These are phyloP conservation scores for Tricladium varicosporioides DNA, from an alignment of 2,329 filamentous ascomycete genomes.

Conservation along the genomic window DNA sequence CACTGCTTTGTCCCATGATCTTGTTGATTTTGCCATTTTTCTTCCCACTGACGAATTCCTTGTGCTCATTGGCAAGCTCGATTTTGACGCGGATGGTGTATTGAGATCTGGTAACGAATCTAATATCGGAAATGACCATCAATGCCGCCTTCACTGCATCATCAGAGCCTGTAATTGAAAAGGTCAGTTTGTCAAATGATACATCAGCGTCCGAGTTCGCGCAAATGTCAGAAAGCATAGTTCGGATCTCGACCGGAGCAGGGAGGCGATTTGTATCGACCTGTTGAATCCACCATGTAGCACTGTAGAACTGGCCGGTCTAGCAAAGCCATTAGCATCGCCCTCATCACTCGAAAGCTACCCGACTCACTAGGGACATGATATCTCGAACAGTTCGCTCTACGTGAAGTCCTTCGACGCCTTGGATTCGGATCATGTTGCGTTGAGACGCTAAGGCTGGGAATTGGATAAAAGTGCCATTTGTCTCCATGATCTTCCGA, in stretches of 20 bases:
- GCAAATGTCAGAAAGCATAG: slow-evolving; percentile 94
- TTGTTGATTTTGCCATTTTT: slow-evolving; percentile 99
- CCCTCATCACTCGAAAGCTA: neutral
- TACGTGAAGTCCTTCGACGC: slow-evolving; percentile 87
- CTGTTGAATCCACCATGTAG: slow-evolving; percentile 90
- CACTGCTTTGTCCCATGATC: slow-evolving; percentile 99
- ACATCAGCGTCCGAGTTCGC: slow-evolving; percentile 95
- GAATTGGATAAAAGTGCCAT: slow-evolving; percentile 92
- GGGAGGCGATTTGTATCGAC: slow-evolving; percentile 63
- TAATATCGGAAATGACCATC: slow-evolving; percentile 87
- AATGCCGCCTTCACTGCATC: slow-evolving; percentile 96
- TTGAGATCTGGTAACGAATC: slow-evolving; percentile 80
- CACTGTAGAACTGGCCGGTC: slow-evolving; percentile 97
- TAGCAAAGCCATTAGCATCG: slow-evolving; percentile 38
- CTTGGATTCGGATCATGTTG: slow-evolving; percentile 84
- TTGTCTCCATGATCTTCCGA: slow-evolving; percentile 94
- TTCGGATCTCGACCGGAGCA: slow-evolving; percentile 68
- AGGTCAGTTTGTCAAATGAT: slow-evolving; percentile 90
- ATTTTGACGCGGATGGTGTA: slow-evolving; percentile 98
- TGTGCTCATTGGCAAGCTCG: slow-evolving; percentile 97
- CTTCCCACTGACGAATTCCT: slow-evolving; percentile 98
- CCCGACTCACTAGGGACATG: slow-evolving; percentile 75
- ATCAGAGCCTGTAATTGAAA: slow-evolving; percentile 92
- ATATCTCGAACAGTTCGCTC: slow-evolving; percentile 94
- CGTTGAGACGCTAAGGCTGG: slow-evolving; percentile 83